A percentile compares a stretch with the other conserved stretches of the same genome.
These are phyloP conservation scores for Wallacemonas sp. DNA, from an alignment of 208 protist species.

Conservation along the genomic window DNA sequence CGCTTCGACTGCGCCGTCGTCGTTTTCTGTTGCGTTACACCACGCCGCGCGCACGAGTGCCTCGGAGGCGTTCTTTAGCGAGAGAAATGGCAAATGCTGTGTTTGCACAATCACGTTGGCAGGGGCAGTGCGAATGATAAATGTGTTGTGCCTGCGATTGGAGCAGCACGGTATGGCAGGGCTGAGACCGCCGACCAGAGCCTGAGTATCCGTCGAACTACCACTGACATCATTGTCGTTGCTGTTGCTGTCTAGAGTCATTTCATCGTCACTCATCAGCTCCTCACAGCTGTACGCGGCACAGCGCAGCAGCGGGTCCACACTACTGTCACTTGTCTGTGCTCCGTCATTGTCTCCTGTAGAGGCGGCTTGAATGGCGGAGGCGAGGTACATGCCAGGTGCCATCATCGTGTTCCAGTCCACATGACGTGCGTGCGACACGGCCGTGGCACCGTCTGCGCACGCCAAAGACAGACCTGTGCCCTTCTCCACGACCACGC, in stretches of 20 bases:
- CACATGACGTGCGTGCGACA: background rate
- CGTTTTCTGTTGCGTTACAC: background rate
- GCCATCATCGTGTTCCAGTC: constrained; percentile 35
- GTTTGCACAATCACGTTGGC: constrained; percentile 32
- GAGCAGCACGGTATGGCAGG: constrained; percentile 34
- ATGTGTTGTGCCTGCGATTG: constrained; percentile 34
- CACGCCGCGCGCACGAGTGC: background rate
- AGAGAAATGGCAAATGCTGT: constrained; percentile 21
- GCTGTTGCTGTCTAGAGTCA: too few species aligned
- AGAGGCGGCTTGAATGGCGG: too few species aligned
- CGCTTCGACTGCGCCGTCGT: background rate
- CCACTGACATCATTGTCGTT: too few species aligned
- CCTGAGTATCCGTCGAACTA: constrained; percentile 19
- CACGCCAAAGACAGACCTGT: background rate
- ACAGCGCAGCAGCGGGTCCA: constrained; percentile 11
- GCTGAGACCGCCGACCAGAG: constrained; percentile 41
- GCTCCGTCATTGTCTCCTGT: background rate
- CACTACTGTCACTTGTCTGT: background rate
- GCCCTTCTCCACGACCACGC: background rate
- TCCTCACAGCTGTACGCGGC: constrained; percentile 8
- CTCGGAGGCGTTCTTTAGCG: constrained; percentile 17
- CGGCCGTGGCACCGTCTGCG: background rate
- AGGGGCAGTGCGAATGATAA: constrained; percentile 33
- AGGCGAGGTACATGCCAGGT: constrained; percentile 29
- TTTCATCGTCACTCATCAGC: too few species aligned